Percentiles rank a stretch among this genome's conserved stretches.
Conservation (phyloP, 306 rosid genomes). For the Prunus mongolica region DNA sequence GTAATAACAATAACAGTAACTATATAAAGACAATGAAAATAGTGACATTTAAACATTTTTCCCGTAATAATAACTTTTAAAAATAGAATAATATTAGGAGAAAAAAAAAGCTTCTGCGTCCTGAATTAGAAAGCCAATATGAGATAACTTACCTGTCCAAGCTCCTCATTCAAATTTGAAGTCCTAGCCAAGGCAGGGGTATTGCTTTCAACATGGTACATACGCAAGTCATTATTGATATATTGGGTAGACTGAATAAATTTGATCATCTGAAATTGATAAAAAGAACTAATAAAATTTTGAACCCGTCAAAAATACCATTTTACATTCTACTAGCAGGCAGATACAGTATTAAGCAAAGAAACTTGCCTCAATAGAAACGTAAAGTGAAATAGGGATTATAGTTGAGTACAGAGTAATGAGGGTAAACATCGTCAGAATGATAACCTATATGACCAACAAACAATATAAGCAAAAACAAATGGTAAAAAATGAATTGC, state of each 20-base stretch:
- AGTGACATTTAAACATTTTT: neutral
- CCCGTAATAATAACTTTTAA: neutral
- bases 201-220: constrained; percentile 84
- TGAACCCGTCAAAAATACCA: constrained; percentile 13
- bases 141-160: constrained; percentile 71
- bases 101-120: neutral
- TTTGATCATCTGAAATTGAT: constrained; percentile 79
- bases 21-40: neutral
- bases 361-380: constrained; percentile 89
- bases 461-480: constrained; percentile 25
- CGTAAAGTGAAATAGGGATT: constrained; percentile 96
- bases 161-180: constrained; percentile 96
- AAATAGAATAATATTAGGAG: neutral
- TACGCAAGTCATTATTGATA: constrained; percentile 84
- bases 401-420: constrained; percentile 87
- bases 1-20: neutral
- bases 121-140: neutral
- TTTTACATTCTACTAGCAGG: constrained; percentile 8
- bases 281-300: constrained; percentile 19
- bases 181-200: constrained; percentile 99
- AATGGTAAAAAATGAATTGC: constrained; percentile 2
- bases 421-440: constrained; percentile 90
- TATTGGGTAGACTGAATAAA: constrained; percentile 93
- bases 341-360: neutral
- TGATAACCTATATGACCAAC: constrained; percentile 57